Evolutionary conservation across 2,329 filamentous ascomycete genomes (phyloP), one percentile per base, ranked within the genome.

Genomic region (Rhinocladiella similis): DNA sequence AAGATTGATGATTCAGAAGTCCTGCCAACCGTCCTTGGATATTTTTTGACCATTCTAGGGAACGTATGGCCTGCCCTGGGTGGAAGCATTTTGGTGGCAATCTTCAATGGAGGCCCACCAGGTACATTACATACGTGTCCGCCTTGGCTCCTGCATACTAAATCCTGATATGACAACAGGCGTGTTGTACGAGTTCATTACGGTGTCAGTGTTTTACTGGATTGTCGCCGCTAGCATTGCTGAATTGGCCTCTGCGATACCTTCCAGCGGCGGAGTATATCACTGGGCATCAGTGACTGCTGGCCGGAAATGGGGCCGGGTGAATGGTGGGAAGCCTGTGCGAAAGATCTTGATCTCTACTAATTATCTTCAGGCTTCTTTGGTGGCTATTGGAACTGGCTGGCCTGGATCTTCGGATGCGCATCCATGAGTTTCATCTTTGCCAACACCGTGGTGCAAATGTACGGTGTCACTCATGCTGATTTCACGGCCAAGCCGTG

Each of bases 161-260:
- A 25, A 29, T 4, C 5, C 29, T 42, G 6, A 33, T 10, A 1
- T 42, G 14, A 22, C 18, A 13, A 29, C 83, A 0, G 83, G 83
- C n/a, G 79, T 85, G 0, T 70, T 87, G 1, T 87, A 85, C 69
- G 84, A 86, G 70, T 85, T 86, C 22, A 72, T 77, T 27, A 73
- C 71, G 2, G 76, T 75, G 3, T 76, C 75, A 1, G 54, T 77
- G 27, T 84, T 81, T 63, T 86, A 86, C 72, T 83, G 80, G 75
- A 70, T 81, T 49, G 77, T 86, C 22, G 81, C 80, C 0, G 80
- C 82, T 4, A 83, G 78, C 13, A 78, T 86, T 52, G 83, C 83
- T 35, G 83, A 86, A 68, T 73, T 86, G 19, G 81, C 83, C 9
- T 84, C 80, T 53, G 79, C 82, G 14, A 83, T 86, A 60, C 83